phyloP scores from a whole-genome alignment of 164 flowering plant genomes.

The Piper betle region DNA sequence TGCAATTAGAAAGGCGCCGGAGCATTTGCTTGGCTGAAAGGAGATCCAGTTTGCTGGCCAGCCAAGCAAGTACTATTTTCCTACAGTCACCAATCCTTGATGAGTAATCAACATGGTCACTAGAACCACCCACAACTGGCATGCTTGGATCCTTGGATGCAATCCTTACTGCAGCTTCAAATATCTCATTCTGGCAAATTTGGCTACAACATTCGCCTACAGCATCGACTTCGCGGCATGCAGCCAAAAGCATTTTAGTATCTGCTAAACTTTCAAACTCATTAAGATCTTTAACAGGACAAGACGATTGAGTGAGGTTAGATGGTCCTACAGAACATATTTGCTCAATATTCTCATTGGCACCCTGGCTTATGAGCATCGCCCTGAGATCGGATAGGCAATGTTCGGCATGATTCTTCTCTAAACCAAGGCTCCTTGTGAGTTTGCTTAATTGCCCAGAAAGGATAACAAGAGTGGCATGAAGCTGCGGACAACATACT shows the following conservation, averaged over 20 bases:
- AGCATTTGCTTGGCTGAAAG: constrained; percentile 59
- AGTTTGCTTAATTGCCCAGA: constrained; percentile 67
- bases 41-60: constrained; percentile 67
- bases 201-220: constrained; percentile 56
- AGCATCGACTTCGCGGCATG: constrained; percentile 63
- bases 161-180: constrained; percentile 59
- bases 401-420: constrained; percentile 42
- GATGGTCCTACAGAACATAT: constrained; percentile 62
- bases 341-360: constrained; percentile 33
- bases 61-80: constrained; percentile 66
- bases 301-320: constrained; percentile 80
- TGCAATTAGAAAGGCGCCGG: constrained; percentile 81
- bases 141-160: constrained; percentile 40
- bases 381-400: constrained; percentile 83
- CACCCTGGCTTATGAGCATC: constrained; percentile 63
- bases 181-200: constrained; percentile 51
- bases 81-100: constrained; percentile 55
- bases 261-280: constrained; percentile 69
- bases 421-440: constrained; percentile 55
- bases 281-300: constrained; percentile 61
- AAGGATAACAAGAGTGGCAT: constrained; percentile 61
- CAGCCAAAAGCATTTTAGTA: constrained; percentile 49
- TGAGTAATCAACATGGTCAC: constrained; percentile 22
- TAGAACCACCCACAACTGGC: constrained; percentile 19
- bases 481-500: constrained; percentile 88